phyloP scores from a whole-genome alignment of 495 filamentous ascomycete genomes.

The Penicillium silybi region DNA sequence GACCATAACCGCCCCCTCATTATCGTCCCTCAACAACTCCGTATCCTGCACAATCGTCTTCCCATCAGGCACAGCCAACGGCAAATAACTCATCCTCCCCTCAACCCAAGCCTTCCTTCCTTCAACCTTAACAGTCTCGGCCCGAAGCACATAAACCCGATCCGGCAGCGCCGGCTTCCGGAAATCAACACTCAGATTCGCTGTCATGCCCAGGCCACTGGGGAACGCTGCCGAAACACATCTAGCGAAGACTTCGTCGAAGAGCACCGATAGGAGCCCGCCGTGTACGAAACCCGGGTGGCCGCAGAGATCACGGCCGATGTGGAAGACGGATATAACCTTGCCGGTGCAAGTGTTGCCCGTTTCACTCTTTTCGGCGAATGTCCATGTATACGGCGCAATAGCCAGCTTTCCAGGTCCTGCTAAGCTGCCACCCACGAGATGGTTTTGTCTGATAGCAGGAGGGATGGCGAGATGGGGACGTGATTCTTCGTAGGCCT shows the following conservation, averaged over 20 bases:
- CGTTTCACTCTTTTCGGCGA: slow-evolving; percentile 1
- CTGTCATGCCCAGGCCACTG: slow-evolving; percentile 54
- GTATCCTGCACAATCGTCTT: slow-evolving; percentile 7
- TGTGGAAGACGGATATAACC: slow-evolving; percentile 35
- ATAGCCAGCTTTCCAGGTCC: slow-evolving; percentile 70
- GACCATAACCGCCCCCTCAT: slow-evolving; percentile 56
- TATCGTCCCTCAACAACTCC: slow-evolving; percentile 29
- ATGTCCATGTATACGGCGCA: slow-evolving; percentile 69
- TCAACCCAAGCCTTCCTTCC: slow-evolving; percentile 42
- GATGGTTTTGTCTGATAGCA: slow-evolving; percentile 26
- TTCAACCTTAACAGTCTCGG: slow-evolving; percentile 41
- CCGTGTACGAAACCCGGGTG: slow-evolving; percentile 42
- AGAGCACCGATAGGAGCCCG: slow-evolving; percentile 36
- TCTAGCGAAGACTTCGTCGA: slow-evolving; percentile 42
- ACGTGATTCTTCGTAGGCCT: slow-evolving; percentile 63
- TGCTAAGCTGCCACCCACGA: slow-evolving; percentile 50
- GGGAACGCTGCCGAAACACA: slow-evolving; percentile 38
- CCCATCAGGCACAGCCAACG: slow-evolving; percentile 4
- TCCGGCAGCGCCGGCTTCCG: slow-evolving; percentile 56
- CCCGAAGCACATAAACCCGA: slow-evolving; percentile 59
- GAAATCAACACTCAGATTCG: slow-evolving; percentile 62
- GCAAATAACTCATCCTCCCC: slow-evolving; percentile 29
- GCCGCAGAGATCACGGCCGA: slow-evolving; percentile 34
- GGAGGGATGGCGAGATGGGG: slow-evolving; percentile 48
- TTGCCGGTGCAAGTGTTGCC: slow-evolving; percentile 20